These are phyloP conservation scores for Schizochytrium sp. DNA, from an alignment of 108 stramenopile genomes.

Conservation along the genomic window DNA sequence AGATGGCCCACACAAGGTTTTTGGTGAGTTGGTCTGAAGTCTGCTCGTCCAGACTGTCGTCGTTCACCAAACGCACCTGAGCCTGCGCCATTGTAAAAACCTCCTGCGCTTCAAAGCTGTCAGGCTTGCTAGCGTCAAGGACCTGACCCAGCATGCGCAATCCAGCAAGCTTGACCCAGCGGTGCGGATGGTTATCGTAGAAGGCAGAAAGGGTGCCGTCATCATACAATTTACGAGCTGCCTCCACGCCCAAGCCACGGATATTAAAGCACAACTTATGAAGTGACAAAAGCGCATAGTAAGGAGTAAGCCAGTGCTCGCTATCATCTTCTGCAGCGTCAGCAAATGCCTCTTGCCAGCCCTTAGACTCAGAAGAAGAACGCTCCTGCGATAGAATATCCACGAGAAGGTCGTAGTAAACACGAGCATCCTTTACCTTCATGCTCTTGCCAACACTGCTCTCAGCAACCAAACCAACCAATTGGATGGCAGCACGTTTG, in stretches of 20 bases:
- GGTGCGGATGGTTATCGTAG: slow-evolving; percentile 24
- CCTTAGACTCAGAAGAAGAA: background rate
- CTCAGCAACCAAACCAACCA: slow-evolving; percentile 33
- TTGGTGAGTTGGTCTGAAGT: slow-evolving; percentile 54
- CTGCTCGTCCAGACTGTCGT: slow-evolving; percentile 1
- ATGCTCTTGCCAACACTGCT: background rate
- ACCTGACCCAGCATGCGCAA: slow-evolving; percentile 51
- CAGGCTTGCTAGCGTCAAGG: background rate
- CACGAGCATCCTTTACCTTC: background rate
- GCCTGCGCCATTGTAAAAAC: slow-evolving; percentile 1
- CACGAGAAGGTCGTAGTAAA: background rate
- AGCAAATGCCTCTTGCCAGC: slow-evolving; percentile 41
- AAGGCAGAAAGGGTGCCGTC: background rate
- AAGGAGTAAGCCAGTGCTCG: slow-evolving; percentile 24
- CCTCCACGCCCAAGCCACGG: background rate
- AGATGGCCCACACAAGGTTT: slow-evolving; percentile 30
- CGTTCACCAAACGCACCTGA: background rate
- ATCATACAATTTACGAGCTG: background rate
- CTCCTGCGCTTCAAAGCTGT: background rate
- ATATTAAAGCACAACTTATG: background rate
- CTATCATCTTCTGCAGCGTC: background rate
- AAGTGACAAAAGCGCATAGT: background rate
- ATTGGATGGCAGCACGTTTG: background rate
- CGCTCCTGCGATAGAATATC: background rate
- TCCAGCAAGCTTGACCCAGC: slow-evolving; percentile 22